A percentile compares a stretch with the other conserved stretches of the same genome.
Conservation (phyloP, 495 filamentous ascomycete species). For the Daldinia caldariorum region DNA sequence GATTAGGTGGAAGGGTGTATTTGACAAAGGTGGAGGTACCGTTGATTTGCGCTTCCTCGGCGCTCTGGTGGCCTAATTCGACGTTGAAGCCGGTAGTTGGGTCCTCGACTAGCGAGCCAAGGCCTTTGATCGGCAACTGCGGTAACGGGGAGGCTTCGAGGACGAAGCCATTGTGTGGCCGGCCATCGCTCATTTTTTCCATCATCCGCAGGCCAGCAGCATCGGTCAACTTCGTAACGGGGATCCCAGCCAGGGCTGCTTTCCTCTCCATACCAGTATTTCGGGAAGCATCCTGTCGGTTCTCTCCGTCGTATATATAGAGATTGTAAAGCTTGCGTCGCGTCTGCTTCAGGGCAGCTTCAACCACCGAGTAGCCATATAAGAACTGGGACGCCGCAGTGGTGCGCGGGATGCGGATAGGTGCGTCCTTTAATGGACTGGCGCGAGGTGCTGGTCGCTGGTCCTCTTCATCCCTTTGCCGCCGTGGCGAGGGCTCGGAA, state of each 20-base stretch:
- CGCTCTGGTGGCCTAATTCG: slow-evolving; percentile 71
- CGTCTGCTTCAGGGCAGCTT: slow-evolving; percentile 75
- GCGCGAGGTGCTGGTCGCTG: slow-evolving; percentile 2
- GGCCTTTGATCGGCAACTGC: slow-evolving; percentile 69
- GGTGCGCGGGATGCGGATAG: slow-evolving; percentile 76
- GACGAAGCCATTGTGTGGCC: slow-evolving; percentile 91
- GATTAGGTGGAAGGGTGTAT: slow-evolving; percentile 52
- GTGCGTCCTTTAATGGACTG: slow-evolving; percentile 38
- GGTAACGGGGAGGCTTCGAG: slow-evolving; percentile 88
- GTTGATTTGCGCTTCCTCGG: slow-evolving; percentile 77
- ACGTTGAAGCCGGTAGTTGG: slow-evolving; percentile 63
- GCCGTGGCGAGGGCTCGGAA: slow-evolving; percentile 2
- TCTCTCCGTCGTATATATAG: slow-evolving; percentile 73
- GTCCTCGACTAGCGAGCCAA: slow-evolving; percentile 59
- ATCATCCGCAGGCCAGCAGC: slow-evolving; percentile 68
- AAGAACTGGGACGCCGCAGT: slow-evolving; percentile 91
- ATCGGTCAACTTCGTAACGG: slow-evolving; percentile 58
- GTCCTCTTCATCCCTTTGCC: background rate
- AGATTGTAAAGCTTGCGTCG: slow-evolving; percentile 83
- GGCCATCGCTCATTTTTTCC: slow-evolving; percentile 82
- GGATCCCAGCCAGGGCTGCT: slow-evolving; percentile 65
- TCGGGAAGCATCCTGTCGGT: slow-evolving; percentile 53
- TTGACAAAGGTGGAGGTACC: slow-evolving; percentile 61
- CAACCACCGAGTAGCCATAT: slow-evolving; percentile 84
- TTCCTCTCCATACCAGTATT: slow-evolving; percentile 63